Evolutionary conservation across 495 filamentous ascomycete genomes (phyloP).

Genomic region (Aspergillus heteromorphus): DNA sequence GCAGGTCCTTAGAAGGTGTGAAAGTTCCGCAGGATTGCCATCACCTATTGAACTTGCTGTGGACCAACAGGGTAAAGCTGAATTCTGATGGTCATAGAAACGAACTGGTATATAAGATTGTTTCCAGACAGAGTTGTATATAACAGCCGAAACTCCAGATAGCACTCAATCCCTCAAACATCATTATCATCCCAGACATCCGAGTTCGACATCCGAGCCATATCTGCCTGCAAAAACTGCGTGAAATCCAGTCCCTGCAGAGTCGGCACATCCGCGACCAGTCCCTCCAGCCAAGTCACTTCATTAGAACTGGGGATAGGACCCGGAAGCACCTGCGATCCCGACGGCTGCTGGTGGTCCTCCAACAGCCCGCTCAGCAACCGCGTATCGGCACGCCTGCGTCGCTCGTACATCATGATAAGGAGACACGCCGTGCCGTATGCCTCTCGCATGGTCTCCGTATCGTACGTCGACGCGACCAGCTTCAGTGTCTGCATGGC

Average conservation of each 20-base stretch:
- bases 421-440: constrained; percentile 40
- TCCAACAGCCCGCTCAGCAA: constrained; percentile 1
- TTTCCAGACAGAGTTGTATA: too few species aligned
- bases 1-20: too few species aligned
- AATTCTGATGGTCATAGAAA: too few species aligned
- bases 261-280: constrained; percentile 36
- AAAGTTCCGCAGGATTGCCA: too few species aligned
- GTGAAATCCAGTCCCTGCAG: constrained; percentile 32
- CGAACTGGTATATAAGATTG: too few species aligned
- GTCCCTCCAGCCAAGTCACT: constrained; percentile 30
- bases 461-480: constrained; percentile 38
- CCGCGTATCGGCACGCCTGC: constrained; percentile 20
- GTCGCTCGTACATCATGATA: constrained; percentile 31
- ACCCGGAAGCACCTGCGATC: too few species aligned
- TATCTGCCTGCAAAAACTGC: constrained; percentile 26
- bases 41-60: too few species aligned
- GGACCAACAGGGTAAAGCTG: too few species aligned
- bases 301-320: too few species aligned
- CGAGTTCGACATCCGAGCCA: neutral
- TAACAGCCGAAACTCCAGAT: too few species aligned
- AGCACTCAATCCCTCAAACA: too few species aligned
- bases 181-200: too few species aligned
- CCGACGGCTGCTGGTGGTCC: neutral
- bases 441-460: constrained; percentile 42
- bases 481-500: constrained; percentile 43